Conservation (phyloP, 2,329 filamentous ascomycete genomes). For the Torrubiellomyces zombiae region DNA sequence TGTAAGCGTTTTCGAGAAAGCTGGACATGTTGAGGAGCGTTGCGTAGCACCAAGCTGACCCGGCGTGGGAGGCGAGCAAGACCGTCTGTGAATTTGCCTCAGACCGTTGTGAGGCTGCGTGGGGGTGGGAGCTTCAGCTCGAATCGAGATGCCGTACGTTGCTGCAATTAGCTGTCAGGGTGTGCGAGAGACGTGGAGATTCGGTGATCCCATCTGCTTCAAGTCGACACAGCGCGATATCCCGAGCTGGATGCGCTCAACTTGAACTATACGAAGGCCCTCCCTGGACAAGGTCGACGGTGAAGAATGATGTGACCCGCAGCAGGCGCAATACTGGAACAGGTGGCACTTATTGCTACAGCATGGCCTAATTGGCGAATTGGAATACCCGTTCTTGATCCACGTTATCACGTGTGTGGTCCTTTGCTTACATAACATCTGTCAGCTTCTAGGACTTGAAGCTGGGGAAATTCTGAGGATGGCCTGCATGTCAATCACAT, state of each 20-base stretch:
- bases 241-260: no score
- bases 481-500: no score
- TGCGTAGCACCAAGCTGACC: background rate
- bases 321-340: conserved; percentile 1
- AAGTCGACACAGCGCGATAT: no score
- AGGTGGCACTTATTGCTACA: conserved; percentile 5
- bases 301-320: conserved; percentile 2
- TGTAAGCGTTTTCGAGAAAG: conserved; percentile 91
- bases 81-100: background rate
- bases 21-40: conserved; percentile 58
- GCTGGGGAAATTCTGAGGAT: no score
- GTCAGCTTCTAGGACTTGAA: no score
- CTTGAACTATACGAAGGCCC: no score
- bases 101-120: background rate
- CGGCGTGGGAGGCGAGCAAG: background rate
- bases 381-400: no score
- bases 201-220: conserved; percentile 1
- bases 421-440: no score
- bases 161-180: background rate
- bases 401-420: no score
- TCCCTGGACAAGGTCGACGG: no score
- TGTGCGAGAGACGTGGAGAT: background rate
- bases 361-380: no score
- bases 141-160: background rate
- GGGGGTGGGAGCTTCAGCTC: no score